Base-by-base conservation (phyloP, 2,329 filamentous ascomycete genomes). In the Geosmithia morbida region DNA sequence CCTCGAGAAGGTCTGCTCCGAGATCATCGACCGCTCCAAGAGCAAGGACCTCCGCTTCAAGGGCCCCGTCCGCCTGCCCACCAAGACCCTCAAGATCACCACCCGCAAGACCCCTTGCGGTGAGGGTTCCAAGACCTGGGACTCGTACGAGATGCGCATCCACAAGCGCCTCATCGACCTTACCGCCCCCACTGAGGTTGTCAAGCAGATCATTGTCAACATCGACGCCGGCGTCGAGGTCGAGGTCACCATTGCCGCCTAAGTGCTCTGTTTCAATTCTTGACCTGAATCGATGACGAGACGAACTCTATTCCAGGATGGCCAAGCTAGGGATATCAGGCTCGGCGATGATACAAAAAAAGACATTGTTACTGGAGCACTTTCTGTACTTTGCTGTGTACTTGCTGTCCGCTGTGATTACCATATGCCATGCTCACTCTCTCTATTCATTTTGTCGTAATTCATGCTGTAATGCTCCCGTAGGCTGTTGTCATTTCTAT, bases 101-200 rank as follows among this genome's bases (percentile, higher is more conserved):
- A 95, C 92, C 78, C 85, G 92, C 66, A 98, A 98, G 85, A 97
- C 92, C 57, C 92, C 92, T 69, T 92, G 86, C 75, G 92, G 92
- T 85, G 92, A 98, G 82, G 92, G 92, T 75, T 94, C 85, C 72
- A 98, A 98, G 87, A 98, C 92, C 66, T 98, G 92, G 92, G 92
- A 97, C 70, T 83, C 79, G 71, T 98, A 78, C 72, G 90, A 98
- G 84, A 94, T 98, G 88, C 85, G 90, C 75, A 94, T 96, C 69
- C 88, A 96, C 82, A 96, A 96, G 85, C 85, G 89, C 61, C 79
- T 96, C 66, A 96, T 96, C 66, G 89, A 95, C 72, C 77, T 98
- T 58, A 89, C 94, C 74, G 92, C 92, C 61, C 92, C 92, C 54
- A 98, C 92, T 64, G 92, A 98, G 81, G 83, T 90, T 57, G 86